These are phyloP conservation scores for Calonectria montana DNA, from an alignment of 2,329 filamentous ascomycete species.

Conservation along the genomic window DNA sequence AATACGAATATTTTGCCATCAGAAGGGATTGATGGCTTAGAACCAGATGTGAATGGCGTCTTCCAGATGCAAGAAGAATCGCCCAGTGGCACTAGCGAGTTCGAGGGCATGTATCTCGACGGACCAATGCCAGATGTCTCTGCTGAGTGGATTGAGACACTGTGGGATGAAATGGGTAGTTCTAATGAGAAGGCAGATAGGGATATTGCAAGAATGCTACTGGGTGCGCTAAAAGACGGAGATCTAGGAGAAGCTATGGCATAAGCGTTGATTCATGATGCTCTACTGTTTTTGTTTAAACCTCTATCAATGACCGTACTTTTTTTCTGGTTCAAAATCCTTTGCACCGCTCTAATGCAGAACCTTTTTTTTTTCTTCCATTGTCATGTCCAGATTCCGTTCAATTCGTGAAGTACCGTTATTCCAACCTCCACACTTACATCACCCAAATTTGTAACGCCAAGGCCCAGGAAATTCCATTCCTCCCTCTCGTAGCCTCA, in stretches of 20 bases:
- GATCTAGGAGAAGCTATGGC: conserved; percentile 32
- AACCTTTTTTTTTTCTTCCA: background rate
- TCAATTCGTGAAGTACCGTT: background rate
- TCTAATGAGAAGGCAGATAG: conserved; percentile 46
- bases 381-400: background rate
- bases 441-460: background rate
- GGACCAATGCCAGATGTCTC: conserved; percentile 43
- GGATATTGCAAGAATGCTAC: conserved; percentile 51
- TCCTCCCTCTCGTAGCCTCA: no score
- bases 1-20: conserved; percentile 39
- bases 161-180: conserved; percentile 48
- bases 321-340: background rate
- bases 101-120: conserved; percentile 43
- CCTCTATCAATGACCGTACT: background rate
- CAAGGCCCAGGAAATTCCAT: background rate
- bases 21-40: conserved; percentile 46
- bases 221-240: conserved; percentile 51
- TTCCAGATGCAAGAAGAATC: conserved; percentile 45
- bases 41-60: conserved; percentile 46
- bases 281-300: background rate
- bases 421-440: background rate
- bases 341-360: background rate
- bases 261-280: background rate
- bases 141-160: conserved; percentile 52
- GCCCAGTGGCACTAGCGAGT: conserved; percentile 34